Percentiles rank a stretch among this genome's conserved stretches.
Conservation (phyloP, 345 rosid genomes). For the Draba incana region DNA sequence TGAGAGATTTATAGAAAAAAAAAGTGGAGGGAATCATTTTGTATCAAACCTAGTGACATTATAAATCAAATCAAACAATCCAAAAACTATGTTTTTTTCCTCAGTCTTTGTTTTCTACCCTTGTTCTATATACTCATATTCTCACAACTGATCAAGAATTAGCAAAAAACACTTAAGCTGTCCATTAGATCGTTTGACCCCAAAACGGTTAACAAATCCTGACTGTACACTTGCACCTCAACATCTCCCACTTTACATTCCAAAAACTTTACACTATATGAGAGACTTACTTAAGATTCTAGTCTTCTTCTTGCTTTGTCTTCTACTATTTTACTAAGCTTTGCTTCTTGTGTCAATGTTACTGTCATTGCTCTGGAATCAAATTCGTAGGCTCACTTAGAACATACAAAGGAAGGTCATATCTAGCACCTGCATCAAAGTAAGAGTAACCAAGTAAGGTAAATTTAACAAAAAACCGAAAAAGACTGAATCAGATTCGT, state of each 20-base stretch:
- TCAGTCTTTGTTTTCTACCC: too few species aligned
- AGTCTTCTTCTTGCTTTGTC: constrained; percentile 23
- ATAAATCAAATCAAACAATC: not conserved
- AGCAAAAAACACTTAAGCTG: not conserved
- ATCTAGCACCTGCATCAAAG: constrained; percentile 66
- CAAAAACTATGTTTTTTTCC: not conserved
- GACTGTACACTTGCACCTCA: constrained; percentile 18
- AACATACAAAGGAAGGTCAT: constrained; percentile 81
- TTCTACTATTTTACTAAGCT: too few species aligned
- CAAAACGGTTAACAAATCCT: not conserved
- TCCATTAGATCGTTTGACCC: constrained; percentile 16
- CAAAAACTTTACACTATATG: not conserved
- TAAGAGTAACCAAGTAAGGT: not conserved
- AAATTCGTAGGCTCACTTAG: constrained; percentile 81
- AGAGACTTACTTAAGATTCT: not conserved
- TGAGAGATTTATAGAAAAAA: not conserved
- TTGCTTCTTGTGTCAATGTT: constrained; percentile 1
- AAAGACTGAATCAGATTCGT: not conserved
- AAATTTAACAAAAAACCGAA: constrained; percentile 2
- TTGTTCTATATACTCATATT: not conserved
- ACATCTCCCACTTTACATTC: not conserved
- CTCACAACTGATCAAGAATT: not conserved
- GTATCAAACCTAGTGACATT: constrained; percentile 19
- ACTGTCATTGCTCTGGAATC: constrained; percentile 49
- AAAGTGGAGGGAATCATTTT: constrained; percentile 24